Evolutionary conservation across 495 filamentous ascomycete genomes (phyloP).

Genomic region (Penicillium cataractarum): DNA sequence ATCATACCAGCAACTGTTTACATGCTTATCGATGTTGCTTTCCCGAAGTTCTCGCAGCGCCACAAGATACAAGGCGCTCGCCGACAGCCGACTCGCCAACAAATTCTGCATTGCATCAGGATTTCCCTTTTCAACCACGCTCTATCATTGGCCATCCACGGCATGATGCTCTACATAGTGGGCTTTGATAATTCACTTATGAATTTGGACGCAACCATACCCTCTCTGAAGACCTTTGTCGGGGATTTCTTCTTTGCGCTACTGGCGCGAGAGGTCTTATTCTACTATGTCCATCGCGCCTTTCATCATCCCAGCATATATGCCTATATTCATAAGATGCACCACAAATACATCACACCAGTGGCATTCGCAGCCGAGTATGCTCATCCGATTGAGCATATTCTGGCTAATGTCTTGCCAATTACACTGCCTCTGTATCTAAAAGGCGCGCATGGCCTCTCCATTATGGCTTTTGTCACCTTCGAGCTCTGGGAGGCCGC

Average conservation of each 20-base stretch:
- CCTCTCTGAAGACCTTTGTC: constrained; percentile 1
- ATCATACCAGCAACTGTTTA: constrained; percentile 1
- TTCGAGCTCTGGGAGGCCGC: constrained; percentile 44
- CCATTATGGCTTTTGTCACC: constrained; percentile 39
- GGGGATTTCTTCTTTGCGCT: constrained; percentile 10
- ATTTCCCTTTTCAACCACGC: neutral
- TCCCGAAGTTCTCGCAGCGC: neutral
- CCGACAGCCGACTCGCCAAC: neutral
- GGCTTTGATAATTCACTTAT: neutral
- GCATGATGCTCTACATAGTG: neutral
- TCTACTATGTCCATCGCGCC: constrained; percentile 54
- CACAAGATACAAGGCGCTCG: constrained; percentile 5
- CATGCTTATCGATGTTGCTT: constrained; percentile 1
- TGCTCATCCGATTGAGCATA: constrained; percentile 51
- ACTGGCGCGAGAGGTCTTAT: constrained; percentile 48
- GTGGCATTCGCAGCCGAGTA: constrained; percentile 55
- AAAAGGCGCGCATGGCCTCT: constrained; percentile 14
- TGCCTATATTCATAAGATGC: constrained; percentile 48
- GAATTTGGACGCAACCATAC: neutral
- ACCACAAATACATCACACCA: constrained; percentile 55
- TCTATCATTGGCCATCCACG: neutral
- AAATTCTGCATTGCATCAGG: neutral
- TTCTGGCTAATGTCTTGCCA: neutral
- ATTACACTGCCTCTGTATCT: neutral
- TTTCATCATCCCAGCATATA: constrained; percentile 52